phyloP scores from a whole-genome alignment of 2,329 filamentous ascomycete species.

The Paraconiothyrium sp. region DNA sequence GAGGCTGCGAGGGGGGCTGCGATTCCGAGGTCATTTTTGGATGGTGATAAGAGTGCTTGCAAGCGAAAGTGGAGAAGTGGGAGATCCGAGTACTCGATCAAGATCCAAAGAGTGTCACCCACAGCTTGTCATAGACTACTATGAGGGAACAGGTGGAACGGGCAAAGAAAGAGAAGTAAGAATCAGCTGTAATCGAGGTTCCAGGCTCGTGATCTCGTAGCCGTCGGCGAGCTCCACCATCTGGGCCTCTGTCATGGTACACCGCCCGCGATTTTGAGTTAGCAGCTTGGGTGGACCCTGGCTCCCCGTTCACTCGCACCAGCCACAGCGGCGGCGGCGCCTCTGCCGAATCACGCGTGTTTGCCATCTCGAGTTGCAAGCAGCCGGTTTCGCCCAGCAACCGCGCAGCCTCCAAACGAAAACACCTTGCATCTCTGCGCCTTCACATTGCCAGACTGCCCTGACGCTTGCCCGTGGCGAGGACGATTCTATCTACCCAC shows the following conservation, averaged over 20 bases:
- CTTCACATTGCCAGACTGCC: not conserved
- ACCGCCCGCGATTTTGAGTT: constrained; percentile 32
- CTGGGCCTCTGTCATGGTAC: constrained; percentile 27
- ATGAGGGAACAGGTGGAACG: constrained; percentile 24
- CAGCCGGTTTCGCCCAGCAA: constrained; percentile 1
- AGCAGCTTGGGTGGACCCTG: constrained; percentile 22
- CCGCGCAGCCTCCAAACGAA: not conserved
- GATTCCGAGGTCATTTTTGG: constrained; percentile 38
- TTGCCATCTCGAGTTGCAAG: constrained; percentile 6
- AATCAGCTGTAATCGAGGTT: constrained; percentile 27
- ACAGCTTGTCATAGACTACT: not conserved
- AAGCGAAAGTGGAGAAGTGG: constrained; percentile 11
- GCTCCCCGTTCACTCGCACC: constrained; percentile 20
- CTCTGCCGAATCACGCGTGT: constrained; percentile 5
- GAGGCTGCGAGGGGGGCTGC: constrained; percentile 63
- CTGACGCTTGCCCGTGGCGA: not conserved
- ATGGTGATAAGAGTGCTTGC: constrained; percentile 12
- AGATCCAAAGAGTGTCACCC: not conserved
- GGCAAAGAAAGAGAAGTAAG: constrained; percentile 27
- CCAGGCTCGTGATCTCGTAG: constrained; percentile 41
- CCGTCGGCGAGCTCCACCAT: constrained; percentile 42
- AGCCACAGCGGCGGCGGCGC: constrained; percentile 19
- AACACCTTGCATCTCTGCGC: not conserved
- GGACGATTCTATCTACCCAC: not conserved
- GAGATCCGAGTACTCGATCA: not conserved